Conservation (phyloP, 1,284 basidiomycete species). For the Takashimella koratensis region DNA sequence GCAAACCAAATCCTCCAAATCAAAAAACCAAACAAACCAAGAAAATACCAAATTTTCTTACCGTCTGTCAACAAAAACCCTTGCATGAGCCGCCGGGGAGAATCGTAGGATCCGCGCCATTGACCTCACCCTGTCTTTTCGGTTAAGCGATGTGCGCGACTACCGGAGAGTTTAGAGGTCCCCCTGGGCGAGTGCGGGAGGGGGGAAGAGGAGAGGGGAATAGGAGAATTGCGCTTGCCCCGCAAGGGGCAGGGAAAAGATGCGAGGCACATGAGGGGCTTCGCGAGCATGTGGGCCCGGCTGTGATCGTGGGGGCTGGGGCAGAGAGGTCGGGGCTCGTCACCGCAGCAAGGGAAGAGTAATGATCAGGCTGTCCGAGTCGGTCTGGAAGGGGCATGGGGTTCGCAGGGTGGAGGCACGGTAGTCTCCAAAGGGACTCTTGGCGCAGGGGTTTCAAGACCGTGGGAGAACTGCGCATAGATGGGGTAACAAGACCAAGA, state of each 20-base stretch:
- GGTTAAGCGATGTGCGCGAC: background rate
- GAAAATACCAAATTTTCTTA: too few species aligned
- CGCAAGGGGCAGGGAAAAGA: background rate
- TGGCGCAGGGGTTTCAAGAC: too few species aligned
- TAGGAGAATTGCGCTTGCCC: background rate
- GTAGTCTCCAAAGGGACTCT: background rate
- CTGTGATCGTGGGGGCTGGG: background rate
- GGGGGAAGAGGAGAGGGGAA: too few species aligned
- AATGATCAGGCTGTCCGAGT: background rate
- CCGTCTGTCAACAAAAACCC: too few species aligned
- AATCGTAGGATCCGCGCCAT: too few species aligned
- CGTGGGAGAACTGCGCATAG: background rate
- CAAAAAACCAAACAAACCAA: too few species aligned
- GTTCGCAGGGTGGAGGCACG: too few species aligned
- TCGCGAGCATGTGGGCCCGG: background rate
- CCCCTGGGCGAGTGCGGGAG: too few species aligned
- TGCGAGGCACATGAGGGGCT: background rate
- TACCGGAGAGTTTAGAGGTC: background rate
- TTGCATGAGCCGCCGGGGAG: too few species aligned
- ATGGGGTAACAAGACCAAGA: background rate
- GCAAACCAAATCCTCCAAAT: too few species aligned
- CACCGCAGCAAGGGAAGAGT: background rate
- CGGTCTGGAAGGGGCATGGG: background rate
- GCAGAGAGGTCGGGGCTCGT: background rate
- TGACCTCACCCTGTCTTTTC: background rate